These are phyloP conservation scores for Dendrocalamus sinicus DNA, from an alignment of 176 grass and related monocot genomes.

Conservation along the genomic window DNA sequence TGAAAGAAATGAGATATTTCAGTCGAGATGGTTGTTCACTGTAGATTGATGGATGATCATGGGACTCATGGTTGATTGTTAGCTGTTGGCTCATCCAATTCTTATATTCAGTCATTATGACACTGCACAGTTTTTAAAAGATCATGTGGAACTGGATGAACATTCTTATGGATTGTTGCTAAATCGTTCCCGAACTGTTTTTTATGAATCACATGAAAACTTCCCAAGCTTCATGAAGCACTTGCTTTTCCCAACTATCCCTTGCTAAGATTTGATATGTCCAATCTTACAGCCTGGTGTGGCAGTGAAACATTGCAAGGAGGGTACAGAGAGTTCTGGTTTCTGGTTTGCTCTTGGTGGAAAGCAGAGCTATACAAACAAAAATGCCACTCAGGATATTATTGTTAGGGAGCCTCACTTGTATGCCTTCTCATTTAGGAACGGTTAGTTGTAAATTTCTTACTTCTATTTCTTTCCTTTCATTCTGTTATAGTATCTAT, in stretches of 20 bases:
- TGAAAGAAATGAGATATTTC: not conserved
- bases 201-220: conserved; percentile 7
- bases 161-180: not conserved
- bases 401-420: conserved; percentile 87
- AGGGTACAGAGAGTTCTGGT: conserved; percentile 94
- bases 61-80: not conserved
- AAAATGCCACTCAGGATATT: conserved; percentile 58
- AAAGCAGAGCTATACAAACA: conserved; percentile 85
- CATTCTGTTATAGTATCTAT: conserved; percentile 31
- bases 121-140: not conserved
- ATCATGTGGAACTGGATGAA: not conserved
- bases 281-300: conserved; percentile 73
- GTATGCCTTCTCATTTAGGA: conserved; percentile 84
- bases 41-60: not conserved
- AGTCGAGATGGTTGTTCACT: conserved; percentile 9
- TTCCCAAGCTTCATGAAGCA: conserved; percentile 1
- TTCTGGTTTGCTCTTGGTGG: conserved; percentile 99
- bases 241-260: not conserved
- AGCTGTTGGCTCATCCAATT: not conserved
- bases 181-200: not conserved
- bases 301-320: conserved; percentile 82
- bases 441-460: conserved; percentile 60
- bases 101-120: conserved; percentile 17
- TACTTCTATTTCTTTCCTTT: conserved; percentile 37
- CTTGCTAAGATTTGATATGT: conserved; percentile 44